phyloP scores from a whole-genome alignment of 352 stramenopile species.

The Phytophthora litchii region DNA sequence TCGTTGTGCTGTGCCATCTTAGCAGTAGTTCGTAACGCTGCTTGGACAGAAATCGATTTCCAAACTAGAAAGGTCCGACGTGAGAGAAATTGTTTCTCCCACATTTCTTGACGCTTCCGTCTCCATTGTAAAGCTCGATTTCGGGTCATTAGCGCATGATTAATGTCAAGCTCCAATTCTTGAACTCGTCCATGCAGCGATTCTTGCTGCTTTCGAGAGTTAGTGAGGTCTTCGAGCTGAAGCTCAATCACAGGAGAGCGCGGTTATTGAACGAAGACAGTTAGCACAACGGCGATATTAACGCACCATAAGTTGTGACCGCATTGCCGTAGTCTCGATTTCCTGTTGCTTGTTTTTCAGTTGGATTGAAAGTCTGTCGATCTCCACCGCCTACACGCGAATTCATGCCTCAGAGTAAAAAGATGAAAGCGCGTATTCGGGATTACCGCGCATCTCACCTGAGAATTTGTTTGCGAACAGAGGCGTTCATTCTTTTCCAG shows the following conservation, averaged over 20 bases:
- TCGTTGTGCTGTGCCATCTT: constrained; percentile 14
- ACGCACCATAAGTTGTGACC: constrained; percentile 33
- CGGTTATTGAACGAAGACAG: neutral
- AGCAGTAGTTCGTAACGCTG: neutral
- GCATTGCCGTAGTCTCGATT: constrained; percentile 17
- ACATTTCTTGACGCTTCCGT: constrained; percentile 21
- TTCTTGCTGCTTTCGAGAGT: constrained; percentile 18
- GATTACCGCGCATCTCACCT: constrained; percentile 18
- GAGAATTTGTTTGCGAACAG: constrained; percentile 8
- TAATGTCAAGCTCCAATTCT: constrained; percentile 23
- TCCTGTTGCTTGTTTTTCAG: constrained; percentile 39
- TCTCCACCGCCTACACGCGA: constrained; percentile 32
- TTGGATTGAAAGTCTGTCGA: constrained; percentile 19
- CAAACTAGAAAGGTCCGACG: constrained; percentile 36
- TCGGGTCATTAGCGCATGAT: constrained; percentile 31
- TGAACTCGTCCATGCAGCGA: constrained; percentile 21
- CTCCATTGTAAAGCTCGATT: constrained; percentile 46
- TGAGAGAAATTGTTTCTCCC: constrained; percentile 6
- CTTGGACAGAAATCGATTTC: constrained; percentile 23
- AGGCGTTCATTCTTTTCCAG: constrained; percentile 24
- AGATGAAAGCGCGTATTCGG: no score
- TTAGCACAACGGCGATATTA: neutral
- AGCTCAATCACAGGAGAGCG: neutral
- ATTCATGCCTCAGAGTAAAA: no score
- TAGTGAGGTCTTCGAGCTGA: constrained; percentile 36